phyloP scores from a whole-genome alignment of 2,329 filamentous ascomycete genomes.

The Aspergillus sp. region DNA sequence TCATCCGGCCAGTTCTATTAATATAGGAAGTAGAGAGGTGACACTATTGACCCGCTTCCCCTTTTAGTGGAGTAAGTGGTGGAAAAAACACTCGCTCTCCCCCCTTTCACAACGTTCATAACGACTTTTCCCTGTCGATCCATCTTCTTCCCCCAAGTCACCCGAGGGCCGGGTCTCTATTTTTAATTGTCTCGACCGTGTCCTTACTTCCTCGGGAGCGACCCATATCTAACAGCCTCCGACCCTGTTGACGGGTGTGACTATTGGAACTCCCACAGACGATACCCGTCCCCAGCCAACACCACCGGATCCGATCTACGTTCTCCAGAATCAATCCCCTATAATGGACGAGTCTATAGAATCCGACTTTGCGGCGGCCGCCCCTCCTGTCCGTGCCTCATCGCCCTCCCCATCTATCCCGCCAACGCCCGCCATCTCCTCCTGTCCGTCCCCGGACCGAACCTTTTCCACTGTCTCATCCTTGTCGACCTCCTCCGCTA shows the following conservation, averaged over 20 bases:
- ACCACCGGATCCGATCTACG: conserved; percentile 9
- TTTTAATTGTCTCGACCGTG: conserved; percentile 11
- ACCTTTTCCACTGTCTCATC: conserved; percentile 48
- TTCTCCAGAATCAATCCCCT: not conserved
- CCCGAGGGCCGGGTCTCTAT: conserved; percentile 13
- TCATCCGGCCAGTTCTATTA: conserved; percentile 4
- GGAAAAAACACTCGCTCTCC: conserved; percentile 12
- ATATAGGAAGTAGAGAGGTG: conserved; percentile 8
- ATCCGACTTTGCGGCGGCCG: conserved; percentile 11
- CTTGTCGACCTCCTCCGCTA: conserved; percentile 44
- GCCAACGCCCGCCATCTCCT: conserved; percentile 43
- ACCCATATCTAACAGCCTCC: not conserved
- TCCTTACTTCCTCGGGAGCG: conserved; percentile 11
- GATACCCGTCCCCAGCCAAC: not conserved
- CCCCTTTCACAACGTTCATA: conserved; percentile 20
- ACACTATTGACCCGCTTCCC: conserved; percentile 23
- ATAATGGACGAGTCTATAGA: conserved; percentile 29
- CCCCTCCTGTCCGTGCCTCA: conserved; percentile 28
- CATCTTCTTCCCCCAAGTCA: conserved; percentile 14
- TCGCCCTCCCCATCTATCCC: conserved; percentile 42
- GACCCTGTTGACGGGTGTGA: not conserved
- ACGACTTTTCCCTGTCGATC: conserved; percentile 20
- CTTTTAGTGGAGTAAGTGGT: conserved; percentile 17
- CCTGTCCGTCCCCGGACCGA: conserved; percentile 42
- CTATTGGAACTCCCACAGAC: not conserved